These are phyloP conservation scores for Tilletia caries DNA, from an alignment of 1,284 basidiomycete species.

Conservation along the genomic window DNA sequence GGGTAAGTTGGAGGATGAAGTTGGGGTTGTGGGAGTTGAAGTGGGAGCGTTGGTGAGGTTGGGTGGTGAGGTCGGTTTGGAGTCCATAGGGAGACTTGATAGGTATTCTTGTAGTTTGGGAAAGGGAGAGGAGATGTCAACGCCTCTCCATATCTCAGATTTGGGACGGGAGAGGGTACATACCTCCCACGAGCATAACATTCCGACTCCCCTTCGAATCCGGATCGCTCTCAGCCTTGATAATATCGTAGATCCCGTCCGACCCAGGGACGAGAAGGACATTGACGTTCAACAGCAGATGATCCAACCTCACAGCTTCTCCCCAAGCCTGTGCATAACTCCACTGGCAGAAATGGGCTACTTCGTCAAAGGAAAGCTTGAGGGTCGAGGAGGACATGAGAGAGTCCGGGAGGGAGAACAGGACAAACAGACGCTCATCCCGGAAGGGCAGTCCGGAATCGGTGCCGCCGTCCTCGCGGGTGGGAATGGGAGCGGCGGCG, in stretches of 20 bases:
- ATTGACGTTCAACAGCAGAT: slow-evolving; percentile 36
- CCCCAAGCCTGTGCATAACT: slow-evolving; percentile 45
- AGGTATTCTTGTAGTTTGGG: not conserved
- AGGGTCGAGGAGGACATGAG: not conserved
- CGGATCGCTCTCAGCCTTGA: not conserved
- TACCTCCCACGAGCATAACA: not conserved
- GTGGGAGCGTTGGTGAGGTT: not conserved
- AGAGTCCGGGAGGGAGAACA: not conserved
- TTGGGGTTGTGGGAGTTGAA: not conserved
- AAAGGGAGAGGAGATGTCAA: too few species aligned
- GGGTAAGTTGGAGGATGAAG: slow-evolving; percentile 15
- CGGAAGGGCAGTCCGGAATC: too few species aligned
- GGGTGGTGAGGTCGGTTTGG: not conserved
- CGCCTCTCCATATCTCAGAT: too few species aligned
- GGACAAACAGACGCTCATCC: not conserved
- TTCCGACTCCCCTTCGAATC: not conserved
- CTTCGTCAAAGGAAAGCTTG: slow-evolving; percentile 24
- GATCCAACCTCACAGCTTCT: slow-evolving; percentile 29
- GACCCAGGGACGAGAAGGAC: slow-evolving; percentile 30
- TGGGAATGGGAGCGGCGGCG: too few species aligned
- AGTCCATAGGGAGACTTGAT: not conserved
- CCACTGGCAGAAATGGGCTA: slow-evolving; percentile 44
- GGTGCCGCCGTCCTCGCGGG: too few species aligned
- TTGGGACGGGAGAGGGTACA: too few species aligned
- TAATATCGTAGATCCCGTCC: not conserved